These are phyloP conservation scores for Ceratobasidium sp. DNA, from an alignment of 1,284 basidiomycete genomes.

Conservation along the genomic window DNA sequence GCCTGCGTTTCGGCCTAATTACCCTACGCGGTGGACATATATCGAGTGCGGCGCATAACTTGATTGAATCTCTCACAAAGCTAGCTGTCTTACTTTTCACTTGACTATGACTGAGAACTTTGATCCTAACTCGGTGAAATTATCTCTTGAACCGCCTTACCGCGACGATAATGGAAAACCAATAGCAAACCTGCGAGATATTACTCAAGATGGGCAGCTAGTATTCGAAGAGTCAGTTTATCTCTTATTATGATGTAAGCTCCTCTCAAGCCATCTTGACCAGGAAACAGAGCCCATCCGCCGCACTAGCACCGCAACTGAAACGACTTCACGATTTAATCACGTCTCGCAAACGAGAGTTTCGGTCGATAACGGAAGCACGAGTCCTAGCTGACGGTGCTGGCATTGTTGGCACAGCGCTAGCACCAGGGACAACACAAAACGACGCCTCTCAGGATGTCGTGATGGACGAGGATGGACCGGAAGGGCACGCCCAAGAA, in stretches of 20 bases:
- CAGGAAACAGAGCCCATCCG: constrained; percentile 32
- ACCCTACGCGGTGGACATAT: too few species aligned
- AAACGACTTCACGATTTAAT: constrained; percentile 34
- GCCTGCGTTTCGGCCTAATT: too few species aligned
- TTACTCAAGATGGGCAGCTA: constrained; percentile 18
- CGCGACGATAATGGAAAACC: constrained; percentile 34
- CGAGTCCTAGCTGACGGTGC: constrained; percentile 28
- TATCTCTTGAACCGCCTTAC: constrained; percentile 33
- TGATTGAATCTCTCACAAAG: not conserved
- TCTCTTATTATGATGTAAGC: not conserved
- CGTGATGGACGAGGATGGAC: constrained; percentile 5
- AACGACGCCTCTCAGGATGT: not conserved
- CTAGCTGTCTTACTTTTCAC: not conserved
- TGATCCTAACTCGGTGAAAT: constrained; percentile 15
- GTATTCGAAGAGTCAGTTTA: constrained; percentile 35
- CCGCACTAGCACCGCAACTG: constrained; percentile 28
- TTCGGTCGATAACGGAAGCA: constrained; percentile 26
- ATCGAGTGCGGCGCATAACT: not conserved
- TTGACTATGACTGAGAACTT: not conserved
- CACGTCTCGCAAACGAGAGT: constrained; percentile 27
- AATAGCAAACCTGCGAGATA: constrained; percentile 30
- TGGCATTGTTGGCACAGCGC: constrained; percentile 8
- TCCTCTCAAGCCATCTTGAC: not conserved
- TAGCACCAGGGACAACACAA: not conserved
- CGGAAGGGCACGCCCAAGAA: not conserved